phyloP scores from a whole-genome alignment of 305 asterid species.

The Withania somnifera region DNA sequence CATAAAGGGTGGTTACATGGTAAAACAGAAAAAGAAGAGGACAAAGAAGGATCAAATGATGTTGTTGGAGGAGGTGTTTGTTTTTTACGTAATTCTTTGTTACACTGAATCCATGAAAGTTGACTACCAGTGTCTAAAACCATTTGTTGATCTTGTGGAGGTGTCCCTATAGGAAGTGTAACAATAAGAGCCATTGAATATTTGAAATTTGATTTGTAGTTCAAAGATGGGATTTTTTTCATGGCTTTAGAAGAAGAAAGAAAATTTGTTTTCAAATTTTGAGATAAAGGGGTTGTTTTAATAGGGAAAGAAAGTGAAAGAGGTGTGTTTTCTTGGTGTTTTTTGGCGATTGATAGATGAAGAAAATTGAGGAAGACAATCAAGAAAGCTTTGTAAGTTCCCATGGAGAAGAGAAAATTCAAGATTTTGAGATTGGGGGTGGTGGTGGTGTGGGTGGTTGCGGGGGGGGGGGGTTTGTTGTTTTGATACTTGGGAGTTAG shows the following conservation, averaged over 20 bases:
- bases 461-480: no score
- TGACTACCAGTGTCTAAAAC: conserved; percentile 93
- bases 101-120: conserved; percentile 93
- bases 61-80: conserved; percentile 49
- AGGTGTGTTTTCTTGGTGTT: conserved; percentile 1
- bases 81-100: conserved; percentile 29
- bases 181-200: conserved; percentile 77
- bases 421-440: background rate
- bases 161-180: conserved; percentile 85
- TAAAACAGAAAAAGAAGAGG: conserved; percentile 60
- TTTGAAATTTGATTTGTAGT: conserved; percentile 41
- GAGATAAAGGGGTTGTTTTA: conserved; percentile 29
- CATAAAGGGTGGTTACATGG: conserved; percentile 77
- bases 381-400: background rate
- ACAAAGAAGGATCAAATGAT: conserved; percentile 66
- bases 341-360: background rate
- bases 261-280: conserved; percentile 9
- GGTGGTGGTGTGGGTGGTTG: no score
- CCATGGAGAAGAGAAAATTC: conserved; percentile 13
- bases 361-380: background rate
- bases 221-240: conserved; percentile 4
- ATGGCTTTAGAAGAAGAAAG: conserved; percentile 16
- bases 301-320: conserved; percentile 41
- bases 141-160: conserved; percentile 86
- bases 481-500: background rate